Base-by-base conservation (phyloP, 2,329 filamentous ascomycete genomes). In the Colletotrichum spinosum region DNA sequence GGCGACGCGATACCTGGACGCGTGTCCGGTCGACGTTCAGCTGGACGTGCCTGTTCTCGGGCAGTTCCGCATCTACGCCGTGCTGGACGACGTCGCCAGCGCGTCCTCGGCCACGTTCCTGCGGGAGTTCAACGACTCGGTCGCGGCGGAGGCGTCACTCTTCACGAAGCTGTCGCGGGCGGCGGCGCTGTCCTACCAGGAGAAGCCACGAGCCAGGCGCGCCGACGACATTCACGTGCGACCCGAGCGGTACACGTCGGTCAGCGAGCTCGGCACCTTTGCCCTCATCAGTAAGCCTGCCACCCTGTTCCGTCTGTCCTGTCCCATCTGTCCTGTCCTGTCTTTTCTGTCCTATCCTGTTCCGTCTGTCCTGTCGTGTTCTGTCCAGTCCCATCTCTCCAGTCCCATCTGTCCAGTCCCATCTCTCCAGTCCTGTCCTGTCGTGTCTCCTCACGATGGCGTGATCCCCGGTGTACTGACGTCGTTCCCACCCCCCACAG, bases 21-120 rank as follows among this genome's bases (percentile, higher is more conserved):
- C 90, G 4, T 94, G 94, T 70, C 91, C 91, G 0, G 87, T 94
- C 37, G 89, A 94, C 70, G 80, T 93, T 17, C 90, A 94, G 73
- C 86, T 93, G 3, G 91, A 94, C 71, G 91, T 94, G 44, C 92
- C 92, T 1, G 85, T 92, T 74, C 80, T 93, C 4, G 89, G 91
- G 15, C 91, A 94, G 72, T 94, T 94, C 79, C 86, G 90, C 54
- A 84, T 93, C 44, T 93, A 92, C 74, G 83, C 93, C 65, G 84
- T 94, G 63, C 84, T 88, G 64, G 86, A 85, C 71, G 83, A 92
- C 70, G 80, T 92, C 2, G 79, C 82, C 56, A 15, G 17, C 2
- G 25, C 49, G 1, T 74, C 81, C 25, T 82, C 84, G 4, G 79
- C 77, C 55, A 77, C 79, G 0, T 92, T 92, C 75, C 79, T 93